Base-by-base conservation (phyloP, 306 rosid genomes). In the Cucurbita pepo region DNA sequence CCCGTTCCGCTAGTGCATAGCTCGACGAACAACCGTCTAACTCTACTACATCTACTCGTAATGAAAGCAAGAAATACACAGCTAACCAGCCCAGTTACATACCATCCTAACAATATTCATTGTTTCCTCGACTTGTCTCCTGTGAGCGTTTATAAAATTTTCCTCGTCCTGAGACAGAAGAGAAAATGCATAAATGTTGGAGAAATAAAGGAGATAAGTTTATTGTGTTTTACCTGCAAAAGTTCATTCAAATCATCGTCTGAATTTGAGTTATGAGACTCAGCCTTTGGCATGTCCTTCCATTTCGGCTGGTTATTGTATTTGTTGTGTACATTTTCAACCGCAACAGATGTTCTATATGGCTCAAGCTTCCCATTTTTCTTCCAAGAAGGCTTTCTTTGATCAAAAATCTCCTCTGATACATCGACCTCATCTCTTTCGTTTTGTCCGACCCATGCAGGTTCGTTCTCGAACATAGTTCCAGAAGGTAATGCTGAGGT, bases 61-160 rank as follows among this genome's bases (percentile, higher is more conserved):
- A 30, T 30, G 4, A 30, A 19, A 65, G 53, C 54, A 65, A 43
- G 37, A 65, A n/a, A 53, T 63, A 36, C 11, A 12, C 13, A 30
- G 37, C 37, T 56, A 74, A 61, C 58, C 44, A 61, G 61, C 51
- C n/a, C 72, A 40, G 83, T 57, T 50, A 61, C 71, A 47, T 89
- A 95, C 99, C 99, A 91, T 96, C 78, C 77, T 88, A 75, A 95
- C 97, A 79, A 91, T 91, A 84, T 81, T 95, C 99, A 95, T 91
- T 6, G 99, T 91, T 69, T 95, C 99, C 85, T 95, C 99, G 22
- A 95, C 99, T 83, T 91, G 99, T 69, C 86, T 95, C 64, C 99
- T 86, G 81, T 95, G 99, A 78, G 99, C 99, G 81, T 78, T 91
- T 80, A 95, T 95, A 53, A 95, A 96, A 83, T 95, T 95, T 85